Evolutionary conservation across 164 flowering plant genomes (phyloP).

Genomic region (Sedum album): DNA sequence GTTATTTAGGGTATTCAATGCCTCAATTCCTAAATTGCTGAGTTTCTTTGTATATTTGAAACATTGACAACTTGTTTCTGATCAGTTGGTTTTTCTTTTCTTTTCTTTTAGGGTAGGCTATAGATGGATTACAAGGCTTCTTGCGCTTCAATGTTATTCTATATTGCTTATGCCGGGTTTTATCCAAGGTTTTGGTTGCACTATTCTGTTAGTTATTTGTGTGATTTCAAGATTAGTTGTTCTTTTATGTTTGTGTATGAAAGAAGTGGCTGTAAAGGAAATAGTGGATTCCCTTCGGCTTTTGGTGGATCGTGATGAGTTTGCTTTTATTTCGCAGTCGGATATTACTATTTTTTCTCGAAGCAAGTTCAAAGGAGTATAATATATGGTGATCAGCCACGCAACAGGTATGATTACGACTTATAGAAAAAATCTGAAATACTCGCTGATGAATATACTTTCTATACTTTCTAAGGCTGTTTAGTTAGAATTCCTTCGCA

Average conservation of each 20-base stretch:
- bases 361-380: conserved; percentile 64
- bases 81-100: too few species aligned
- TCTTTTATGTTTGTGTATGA: too few species aligned
- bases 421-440: not conserved
- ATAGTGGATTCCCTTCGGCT: not conserved
- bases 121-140: conserved; percentile 68
- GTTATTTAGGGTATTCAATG: conserved; percentile 57
- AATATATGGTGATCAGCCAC: conserved; percentile 82
- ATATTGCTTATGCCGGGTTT: conserved; percentile 88
- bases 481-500: conserved; percentile 21
- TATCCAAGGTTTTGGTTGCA: conserved; percentile 48
- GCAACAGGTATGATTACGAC: conserved; percentile 53
- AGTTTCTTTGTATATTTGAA: too few species aligned
- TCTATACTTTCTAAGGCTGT: not conserved
- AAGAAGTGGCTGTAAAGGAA: not conserved
- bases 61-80: conserved; percentile 7
- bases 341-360: conserved; percentile 79
- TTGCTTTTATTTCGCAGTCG: conserved; percentile 44
- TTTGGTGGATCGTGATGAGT: conserved; percentile 7
- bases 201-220: not conserved
- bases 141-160: conserved; percentile 76
- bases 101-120: conserved; percentile 82
- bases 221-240: too few species aligned
- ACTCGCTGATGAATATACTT: not conserved
- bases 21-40: not conserved